Evolutionary conservation across 305 asterid genomes (phyloP).

Genomic region (Euphrasia arctica): DNA sequence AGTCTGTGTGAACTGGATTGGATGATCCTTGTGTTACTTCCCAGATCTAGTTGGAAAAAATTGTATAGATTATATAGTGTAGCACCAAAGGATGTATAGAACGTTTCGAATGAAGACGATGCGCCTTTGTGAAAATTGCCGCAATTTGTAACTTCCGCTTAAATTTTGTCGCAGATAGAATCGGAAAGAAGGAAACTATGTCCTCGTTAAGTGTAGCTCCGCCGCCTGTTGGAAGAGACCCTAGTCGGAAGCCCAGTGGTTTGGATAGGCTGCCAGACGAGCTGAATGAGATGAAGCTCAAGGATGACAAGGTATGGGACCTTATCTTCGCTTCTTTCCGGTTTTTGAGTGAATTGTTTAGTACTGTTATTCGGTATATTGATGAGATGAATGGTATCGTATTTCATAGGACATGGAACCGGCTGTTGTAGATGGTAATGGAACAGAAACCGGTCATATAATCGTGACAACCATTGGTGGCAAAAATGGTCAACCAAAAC

Average conservation of each 20-base stretch:
- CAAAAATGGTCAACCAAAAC: constrained; percentile 70
- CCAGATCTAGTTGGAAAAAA: constrained; percentile 29
- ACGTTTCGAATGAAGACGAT: background rate
- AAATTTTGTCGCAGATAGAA: constrained; percentile 30
- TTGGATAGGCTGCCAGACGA: constrained; percentile 49
- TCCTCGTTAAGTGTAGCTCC: constrained; percentile 45
- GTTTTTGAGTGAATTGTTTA: background rate
- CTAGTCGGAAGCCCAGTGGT: constrained; percentile 35
- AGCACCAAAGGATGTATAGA: background rate
- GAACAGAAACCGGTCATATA: constrained; percentile 83
- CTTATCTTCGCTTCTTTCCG: background rate
- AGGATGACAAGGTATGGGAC: constrained; percentile 48
- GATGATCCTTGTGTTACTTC: constrained; percentile 14
- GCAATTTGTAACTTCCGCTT: constrained; percentile 21
- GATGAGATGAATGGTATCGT: constrained; percentile 10
- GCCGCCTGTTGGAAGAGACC: constrained; percentile 40
- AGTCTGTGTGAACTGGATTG: constrained; percentile 8
- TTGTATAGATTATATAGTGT: no score
- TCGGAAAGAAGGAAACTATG: constrained; percentile 26
- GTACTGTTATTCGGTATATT: background rate
- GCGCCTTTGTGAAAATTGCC: background rate
- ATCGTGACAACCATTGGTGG: constrained; percentile 78
- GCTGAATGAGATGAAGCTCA: constrained; percentile 57
- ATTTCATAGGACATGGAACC: constrained; percentile 71
- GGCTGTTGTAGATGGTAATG: constrained; percentile 64